These are phyloP conservation scores for Verticillium klebahnii DNA, from an alignment of 2,329 filamentous ascomycete genomes.

Conservation along the genomic window DNA sequence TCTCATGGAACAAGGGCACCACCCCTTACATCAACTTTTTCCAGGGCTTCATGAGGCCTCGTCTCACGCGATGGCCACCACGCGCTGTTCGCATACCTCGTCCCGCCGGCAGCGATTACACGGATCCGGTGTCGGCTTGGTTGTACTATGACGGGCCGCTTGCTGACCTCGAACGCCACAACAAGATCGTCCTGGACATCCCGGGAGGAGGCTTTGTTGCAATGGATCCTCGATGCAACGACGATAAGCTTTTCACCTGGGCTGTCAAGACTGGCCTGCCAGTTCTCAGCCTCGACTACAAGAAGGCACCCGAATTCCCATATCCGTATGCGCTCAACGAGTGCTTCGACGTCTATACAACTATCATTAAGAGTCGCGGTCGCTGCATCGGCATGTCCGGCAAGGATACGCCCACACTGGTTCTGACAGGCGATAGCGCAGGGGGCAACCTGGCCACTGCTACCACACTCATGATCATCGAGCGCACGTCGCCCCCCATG, in stretches of 20 bases:
- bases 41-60: constrained; percentile 68
- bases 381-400: constrained; percentile 41
- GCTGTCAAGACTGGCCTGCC: constrained; percentile 85
- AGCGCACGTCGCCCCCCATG: constrained; percentile 54
- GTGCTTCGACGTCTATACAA: constrained; percentile 41
- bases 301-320: constrained; percentile 45
- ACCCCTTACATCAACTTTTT: constrained; percentile 78
- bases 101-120: constrained; percentile 75
- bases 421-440: constrained; percentile 44
- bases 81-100: constrained; percentile 79
- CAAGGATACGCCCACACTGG: constrained; percentile 29
- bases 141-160: constrained; percentile 91
- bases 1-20: constrained; percentile 93
- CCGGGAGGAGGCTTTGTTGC: constrained; percentile 94
- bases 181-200: constrained; percentile 78
- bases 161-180: constrained; percentile 69
- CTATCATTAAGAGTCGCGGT: constrained; percentile 29
- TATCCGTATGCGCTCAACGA: constrained; percentile 46
- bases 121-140: constrained; percentile 79
- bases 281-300: constrained; percentile 84
- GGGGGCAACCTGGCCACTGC: constrained; percentile 53
- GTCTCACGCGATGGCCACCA: constrained; percentile 76
- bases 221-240: constrained; percentile 91
- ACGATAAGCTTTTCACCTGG: constrained; percentile 93
- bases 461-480: constrained; percentile 83